Conservation (phyloP, 805 yeast species). For the Wickerhamomyces silvicola region DNA sequence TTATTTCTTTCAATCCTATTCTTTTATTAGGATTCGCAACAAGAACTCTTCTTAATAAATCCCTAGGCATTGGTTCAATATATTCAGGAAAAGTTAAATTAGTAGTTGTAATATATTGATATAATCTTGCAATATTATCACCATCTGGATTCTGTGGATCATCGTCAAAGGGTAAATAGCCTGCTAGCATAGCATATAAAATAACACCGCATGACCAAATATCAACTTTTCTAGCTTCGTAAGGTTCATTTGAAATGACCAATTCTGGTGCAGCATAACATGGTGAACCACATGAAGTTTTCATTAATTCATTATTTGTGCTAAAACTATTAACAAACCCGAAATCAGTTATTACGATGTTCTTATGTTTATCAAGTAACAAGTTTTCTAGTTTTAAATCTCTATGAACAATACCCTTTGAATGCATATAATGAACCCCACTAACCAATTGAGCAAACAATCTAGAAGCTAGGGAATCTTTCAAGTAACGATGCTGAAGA, state of each 20-base stretch:
- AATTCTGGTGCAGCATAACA: slow-evolving; percentile 98
- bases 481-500: slow-evolving; percentile 75
- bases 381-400: slow-evolving; percentile 93
- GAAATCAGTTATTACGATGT: slow-evolving; percentile 65
- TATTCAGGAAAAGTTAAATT: slow-evolving; percentile 95
- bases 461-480: slow-evolving; percentile 80
- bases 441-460: slow-evolving; percentile 89
- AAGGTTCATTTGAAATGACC: slow-evolving; percentile 80
- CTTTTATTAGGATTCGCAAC: slow-evolving; percentile 82
- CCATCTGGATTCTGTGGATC: slow-evolving; percentile 97
- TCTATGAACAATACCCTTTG: slow-evolving; percentile 61
- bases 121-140: slow-evolving; percentile 82
- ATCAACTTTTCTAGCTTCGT: slow-evolving; percentile 90
- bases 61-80: slow-evolving; percentile 85
- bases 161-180: slow-evolving; percentile 95
- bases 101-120: slow-evolving; percentile 86
- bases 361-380: slow-evolving; percentile 49
- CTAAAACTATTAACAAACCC: slow-evolving; percentile 84
- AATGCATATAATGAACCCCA: slow-evolving; percentile 84
- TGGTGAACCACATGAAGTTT: slow-evolving; percentile 94
- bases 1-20: slow-evolving; percentile 58
- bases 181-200: slow-evolving; percentile 93
- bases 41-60: slow-evolving; percentile 73
- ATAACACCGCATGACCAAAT: slow-evolving; percentile 97
- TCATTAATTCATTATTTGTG: slow-evolving; percentile 69